These are phyloP conservation scores for Monosporascus sp. DNA, from an alignment of 2,329 filamentous ascomycete species.

Conservation along the genomic window DNA sequence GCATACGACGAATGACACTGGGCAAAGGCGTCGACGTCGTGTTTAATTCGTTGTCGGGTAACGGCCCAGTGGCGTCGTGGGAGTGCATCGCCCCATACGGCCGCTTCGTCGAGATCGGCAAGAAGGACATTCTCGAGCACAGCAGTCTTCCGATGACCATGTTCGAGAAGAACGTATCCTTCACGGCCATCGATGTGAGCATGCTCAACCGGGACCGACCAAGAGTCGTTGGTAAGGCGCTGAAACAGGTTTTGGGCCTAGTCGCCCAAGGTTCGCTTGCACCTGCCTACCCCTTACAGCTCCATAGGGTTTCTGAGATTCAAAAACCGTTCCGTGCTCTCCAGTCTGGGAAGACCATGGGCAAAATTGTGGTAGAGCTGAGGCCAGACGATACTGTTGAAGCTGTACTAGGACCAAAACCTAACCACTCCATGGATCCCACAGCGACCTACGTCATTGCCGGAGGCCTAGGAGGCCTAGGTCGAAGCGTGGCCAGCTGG, in stretches of 20 bases:
- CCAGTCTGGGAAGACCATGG: too few relatives aligned
- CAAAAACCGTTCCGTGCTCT: too few relatives aligned
- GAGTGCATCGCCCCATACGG: constrained; percentile 36
- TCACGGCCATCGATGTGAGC: neutral
- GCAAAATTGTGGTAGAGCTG: too few relatives aligned
- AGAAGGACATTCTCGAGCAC: constrained; percentile 20
- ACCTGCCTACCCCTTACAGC: too few relatives aligned
- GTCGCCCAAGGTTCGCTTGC: too few relatives aligned
- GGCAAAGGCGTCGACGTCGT: constrained; percentile 18
- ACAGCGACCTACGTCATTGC: neutral
- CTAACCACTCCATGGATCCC: neutral
- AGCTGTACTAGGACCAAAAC: too few relatives aligned
- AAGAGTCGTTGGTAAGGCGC: neutral
- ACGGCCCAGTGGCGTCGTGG: constrained; percentile 25
- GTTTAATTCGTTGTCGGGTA: constrained; percentile 17
- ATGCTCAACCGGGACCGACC: neutral
- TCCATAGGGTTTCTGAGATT: too few relatives aligned
- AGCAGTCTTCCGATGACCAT: neutral
- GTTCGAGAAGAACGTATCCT: neutral
- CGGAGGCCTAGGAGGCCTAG: neutral
- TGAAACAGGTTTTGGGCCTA: neutral
- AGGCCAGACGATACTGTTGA: too few relatives aligned
- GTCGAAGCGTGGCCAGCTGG: neutral
- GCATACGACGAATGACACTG: constrained; percentile 11
- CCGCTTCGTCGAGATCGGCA: constrained; percentile 37